Evolutionary conservation across 2,329 filamentous ascomycete species (phyloP), one percentile per base, ranked within the genome.

Genomic region (Colletotrichum theobromicola): DNA sequence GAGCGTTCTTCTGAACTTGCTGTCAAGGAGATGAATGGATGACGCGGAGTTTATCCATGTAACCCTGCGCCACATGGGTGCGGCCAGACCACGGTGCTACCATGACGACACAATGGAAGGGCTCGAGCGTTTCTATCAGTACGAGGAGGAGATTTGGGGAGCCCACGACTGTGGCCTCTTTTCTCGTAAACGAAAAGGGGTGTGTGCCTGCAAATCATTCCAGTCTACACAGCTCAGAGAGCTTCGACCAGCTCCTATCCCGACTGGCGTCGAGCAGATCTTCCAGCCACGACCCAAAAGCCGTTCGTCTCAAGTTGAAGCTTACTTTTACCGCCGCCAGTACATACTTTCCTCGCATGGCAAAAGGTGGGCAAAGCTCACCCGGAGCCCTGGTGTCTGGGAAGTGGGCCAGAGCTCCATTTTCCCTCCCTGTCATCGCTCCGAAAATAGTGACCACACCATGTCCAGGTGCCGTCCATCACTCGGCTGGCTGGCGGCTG

Each of bases 61-160:
- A 66, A 74, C 67, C 37, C 61, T 65, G 61, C 13, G 30, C 42
- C 64, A 61, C 64, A 62, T 53, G 62, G 37, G 46, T 69, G 35
- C 26, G 28, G 46, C 46, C 46, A 60, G 60, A 50, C 53, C 53
- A 37, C 5, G 30, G 21, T 55, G n/a, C 24, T 15, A 50, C 42
- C 53, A 74, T 71, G 61, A 71, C 71, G 70, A 65, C 60, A 70
- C 71, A 28, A 69, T 61, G 12, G n/a, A 61, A 53, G 50, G 61
- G 53, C 60, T 61, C 67, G 53, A 65, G 71, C 67, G 61, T 21
- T 34, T 60, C 26, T 34, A 32, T 34, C 57, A 5, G 30, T 24
- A 34, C 2, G 57, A 13, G 30, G 21, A 61, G 57, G 34, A n/a
- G n/a, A n/a, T n/a, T 34, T 32, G 13, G 28, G 57, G 32, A 30